phyloP scores from a whole-genome alignment of 148 eudicot genomes.

The Camellia japonica region DNA sequence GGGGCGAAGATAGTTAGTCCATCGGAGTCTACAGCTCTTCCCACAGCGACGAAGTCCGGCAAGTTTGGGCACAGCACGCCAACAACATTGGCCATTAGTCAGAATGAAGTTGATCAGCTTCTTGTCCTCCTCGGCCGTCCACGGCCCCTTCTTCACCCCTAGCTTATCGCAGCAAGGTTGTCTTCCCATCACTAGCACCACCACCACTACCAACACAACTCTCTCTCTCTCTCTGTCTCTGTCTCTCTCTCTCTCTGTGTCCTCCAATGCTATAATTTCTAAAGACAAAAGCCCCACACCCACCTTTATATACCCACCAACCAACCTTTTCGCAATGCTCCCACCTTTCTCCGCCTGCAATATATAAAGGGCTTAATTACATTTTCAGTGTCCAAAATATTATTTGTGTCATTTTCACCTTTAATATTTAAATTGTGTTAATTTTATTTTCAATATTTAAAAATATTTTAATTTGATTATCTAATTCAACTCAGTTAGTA shows the following conservation, averaged over 20 bases:
- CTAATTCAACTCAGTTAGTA: too few species aligned
- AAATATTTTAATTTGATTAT: too few species aligned
- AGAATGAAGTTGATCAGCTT: conserved; percentile 85
- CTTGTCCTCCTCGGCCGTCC: conserved; percentile 98
- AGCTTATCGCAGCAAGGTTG: conserved; percentile 96
- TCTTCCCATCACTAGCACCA: conserved; percentile 55
- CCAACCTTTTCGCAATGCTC: conserved; percentile 15
- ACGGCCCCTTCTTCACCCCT: conserved; percentile 97
- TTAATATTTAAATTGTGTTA: too few species aligned
- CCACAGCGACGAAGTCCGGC: conserved; percentile 92
- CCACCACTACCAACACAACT: background rate
- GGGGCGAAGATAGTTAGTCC: conserved; percentile 96
- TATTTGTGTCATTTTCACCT: too few species aligned
- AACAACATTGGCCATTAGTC: conserved; percentile 91
- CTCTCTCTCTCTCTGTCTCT: background rate
- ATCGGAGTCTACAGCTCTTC: conserved; percentile 93
- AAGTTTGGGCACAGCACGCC: conserved; percentile 94
- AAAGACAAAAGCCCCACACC: conserved; percentile 28
- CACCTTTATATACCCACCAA: conserved; percentile 32
- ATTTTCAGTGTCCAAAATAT: too few species aligned
- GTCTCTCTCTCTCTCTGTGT: background rate
- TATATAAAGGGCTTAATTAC: too few species aligned
- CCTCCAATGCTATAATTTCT: background rate
- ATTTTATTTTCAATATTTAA: too few species aligned
- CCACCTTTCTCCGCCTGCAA: conserved; percentile 15